Conservation (phyloP, 1,284 basidiomycete genomes). For the Leccinum pseudoinsigne region DNA sequence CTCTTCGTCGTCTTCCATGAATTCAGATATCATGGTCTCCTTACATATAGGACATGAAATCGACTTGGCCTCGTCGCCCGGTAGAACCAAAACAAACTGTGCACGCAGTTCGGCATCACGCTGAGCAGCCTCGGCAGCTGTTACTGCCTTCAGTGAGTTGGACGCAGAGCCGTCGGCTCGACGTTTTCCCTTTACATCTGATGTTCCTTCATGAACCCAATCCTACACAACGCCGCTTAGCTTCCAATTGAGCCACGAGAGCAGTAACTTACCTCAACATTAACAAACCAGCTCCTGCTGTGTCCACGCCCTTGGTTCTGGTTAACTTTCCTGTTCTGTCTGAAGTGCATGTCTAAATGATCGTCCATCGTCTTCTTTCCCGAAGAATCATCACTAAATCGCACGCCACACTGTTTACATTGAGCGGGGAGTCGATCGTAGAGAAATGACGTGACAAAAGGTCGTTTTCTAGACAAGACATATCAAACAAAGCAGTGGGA, state of each 20-base stretch:
- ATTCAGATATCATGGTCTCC: constrained; percentile 91
- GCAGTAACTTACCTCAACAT: constrained; percentile 66
- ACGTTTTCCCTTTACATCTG: constrained; percentile 66
- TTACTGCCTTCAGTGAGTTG: constrained; percentile 54
- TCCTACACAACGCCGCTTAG: constrained; percentile 51
- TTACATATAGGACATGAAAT: constrained; percentile 97
- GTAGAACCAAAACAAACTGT: constrained; percentile 85
- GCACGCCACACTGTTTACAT: constrained; percentile 93
- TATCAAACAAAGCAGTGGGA: constrained; percentile 11
- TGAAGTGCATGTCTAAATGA: constrained; percentile 98
- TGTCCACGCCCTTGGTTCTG: constrained; percentile 87
- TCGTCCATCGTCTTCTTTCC: constrained; percentile 84
- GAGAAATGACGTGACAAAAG: constrained; percentile 63
- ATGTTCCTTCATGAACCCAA: constrained; percentile 73
- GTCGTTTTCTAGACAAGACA: constrained; percentile 51
- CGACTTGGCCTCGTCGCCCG: constrained; percentile 78
- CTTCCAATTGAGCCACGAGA: constrained; percentile 10
- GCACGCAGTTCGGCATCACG: constrained; percentile 74
- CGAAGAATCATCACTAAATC: constrained; percentile 72
- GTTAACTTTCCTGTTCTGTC: constrained; percentile 88
- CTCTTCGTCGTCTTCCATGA: constrained; percentile 95
- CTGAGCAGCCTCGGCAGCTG: constrained; percentile 67
- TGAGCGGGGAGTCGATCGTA: constrained; percentile 77
- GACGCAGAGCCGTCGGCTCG: constrained; percentile 51
- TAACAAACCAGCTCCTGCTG: constrained; percentile 89